Conservation (phyloP, 768 basidiomycete species). For the Clathrus columnatus region DNA sequence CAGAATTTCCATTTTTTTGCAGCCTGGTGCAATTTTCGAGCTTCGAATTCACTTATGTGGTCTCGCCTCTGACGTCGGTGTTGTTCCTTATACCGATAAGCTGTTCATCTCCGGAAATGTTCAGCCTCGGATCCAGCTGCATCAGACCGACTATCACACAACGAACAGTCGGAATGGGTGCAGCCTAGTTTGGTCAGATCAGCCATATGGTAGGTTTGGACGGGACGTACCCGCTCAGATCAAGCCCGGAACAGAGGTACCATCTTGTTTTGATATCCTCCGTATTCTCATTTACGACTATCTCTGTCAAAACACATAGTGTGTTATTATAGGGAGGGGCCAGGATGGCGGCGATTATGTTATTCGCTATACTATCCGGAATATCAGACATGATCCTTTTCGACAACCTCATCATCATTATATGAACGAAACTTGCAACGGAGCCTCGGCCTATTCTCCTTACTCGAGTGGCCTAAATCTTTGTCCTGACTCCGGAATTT, state of each 20-base stretch:
- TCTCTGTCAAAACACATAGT: neutral
- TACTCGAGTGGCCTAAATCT: no score
- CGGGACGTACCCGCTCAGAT: neutral
- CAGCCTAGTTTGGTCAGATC: conserved; percentile 1
- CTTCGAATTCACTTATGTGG: neutral
- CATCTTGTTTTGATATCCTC: neutral
- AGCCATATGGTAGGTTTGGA: neutral
- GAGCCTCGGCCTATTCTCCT: neutral
- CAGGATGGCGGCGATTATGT: conserved; percentile 8
- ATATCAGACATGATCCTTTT: neutral
- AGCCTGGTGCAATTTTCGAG: conserved; percentile 1
- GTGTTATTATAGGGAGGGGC: neutral
- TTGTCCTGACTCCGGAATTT: neutral
- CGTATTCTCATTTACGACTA: neutral
- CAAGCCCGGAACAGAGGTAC: conserved; percentile 1
- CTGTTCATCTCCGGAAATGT: neutral
- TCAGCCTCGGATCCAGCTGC: neutral
- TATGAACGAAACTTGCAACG: neutral
- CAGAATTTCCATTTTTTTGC: neutral
- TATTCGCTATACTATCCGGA: conserved; percentile 8
- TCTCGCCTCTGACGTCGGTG: neutral
- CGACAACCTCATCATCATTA: neutral
- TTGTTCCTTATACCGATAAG: neutral
- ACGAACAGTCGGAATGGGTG: neutral
- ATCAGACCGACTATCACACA: neutral